Base-by-base conservation (phyloP, 2,329 filamentous ascomycete genomes). In the Beauveria medogensis region DNA sequence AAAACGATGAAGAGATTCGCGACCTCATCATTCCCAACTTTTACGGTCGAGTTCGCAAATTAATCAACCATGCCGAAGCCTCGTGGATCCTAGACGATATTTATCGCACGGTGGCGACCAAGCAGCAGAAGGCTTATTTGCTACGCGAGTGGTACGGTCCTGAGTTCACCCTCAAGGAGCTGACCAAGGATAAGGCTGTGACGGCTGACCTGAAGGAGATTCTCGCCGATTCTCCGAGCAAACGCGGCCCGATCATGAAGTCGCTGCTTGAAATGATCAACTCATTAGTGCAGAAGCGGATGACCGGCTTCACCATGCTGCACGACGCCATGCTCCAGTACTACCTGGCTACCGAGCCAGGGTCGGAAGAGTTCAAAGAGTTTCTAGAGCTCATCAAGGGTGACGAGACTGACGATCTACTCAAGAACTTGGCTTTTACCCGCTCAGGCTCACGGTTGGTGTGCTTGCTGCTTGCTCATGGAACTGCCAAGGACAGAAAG, bases 291-390 rank as follows among this genome's bases (percentile, higher is more conserved):
- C 92, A 99, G 76, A 99, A 99, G 83, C 94, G 94, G 77, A 87
- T 94, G 77, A 95, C 91, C 1, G 93, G 91, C 10, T 97, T 99
- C 76, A 97, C 93, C 2, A 95, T 99, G 83, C 84, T 99, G 22
- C 95, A 99, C 74, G 94, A 97, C 69, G 94, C 94, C 55, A 96
- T 99, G 92, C 80, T 97, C 63, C 93, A 99, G 72, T 99, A 97
- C 75, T 97, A 93, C 75, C 77, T 91, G 58, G 93, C 89, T 68
- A 85, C 87, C 52, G 87, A 89, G 65, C 79, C 84, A 5, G 92
- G 89, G 3, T 90, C 87, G 50, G 86, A 90, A 62, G 93, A 97
- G 72, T 87, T 91, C 47, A 89, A 81, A 37, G 92, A 96, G 68
- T 97, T 96, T 70, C 77, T 95, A 62, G 92, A 97, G 73, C 82